Conservation (phyloP, 192 early-diverging fungal genomes). For the Endogone sp. region DNA sequence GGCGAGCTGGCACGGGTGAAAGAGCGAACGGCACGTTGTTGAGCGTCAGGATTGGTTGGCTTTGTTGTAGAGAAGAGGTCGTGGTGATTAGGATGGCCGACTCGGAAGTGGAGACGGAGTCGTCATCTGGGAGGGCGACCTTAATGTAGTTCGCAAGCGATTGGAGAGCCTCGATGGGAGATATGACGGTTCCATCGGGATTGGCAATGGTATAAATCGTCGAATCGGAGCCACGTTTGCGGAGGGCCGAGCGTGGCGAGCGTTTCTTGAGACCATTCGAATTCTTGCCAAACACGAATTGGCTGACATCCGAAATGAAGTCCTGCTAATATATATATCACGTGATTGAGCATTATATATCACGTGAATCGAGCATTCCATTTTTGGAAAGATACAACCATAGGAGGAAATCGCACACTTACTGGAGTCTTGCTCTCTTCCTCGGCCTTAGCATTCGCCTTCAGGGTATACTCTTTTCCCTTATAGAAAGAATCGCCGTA, state of each 20-base stretch:
- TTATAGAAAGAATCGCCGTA: slow-evolving; percentile 67
- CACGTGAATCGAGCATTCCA: too few species aligned
- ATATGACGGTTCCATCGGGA: slow-evolving; percentile 23
- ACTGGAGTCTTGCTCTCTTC: not conserved
- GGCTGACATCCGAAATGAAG: not conserved
- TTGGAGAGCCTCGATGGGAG: slow-evolving; percentile 61
- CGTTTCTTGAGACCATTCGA: not conserved
- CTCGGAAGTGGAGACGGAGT: slow-evolving; percentile 10
- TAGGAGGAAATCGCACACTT: not conserved
- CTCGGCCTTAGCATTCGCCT: slow-evolving; percentile 3
- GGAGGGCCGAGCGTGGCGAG: too few species aligned
- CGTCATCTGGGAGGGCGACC: slow-evolving; percentile 41
- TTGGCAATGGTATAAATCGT: not conserved
- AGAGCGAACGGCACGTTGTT: slow-evolving; percentile 50
- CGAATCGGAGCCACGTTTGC: not conserved
- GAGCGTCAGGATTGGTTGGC: slow-evolving; percentile 33
- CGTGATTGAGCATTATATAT: too few species aligned
- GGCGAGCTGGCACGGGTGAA: slow-evolving; percentile 51
- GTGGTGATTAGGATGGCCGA: slow-evolving; percentile 20
- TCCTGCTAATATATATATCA: too few species aligned
- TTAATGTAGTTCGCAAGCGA: slow-evolving; percentile 59
- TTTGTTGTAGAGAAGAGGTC: slow-evolving; percentile 25
- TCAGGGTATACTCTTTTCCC: slow-evolving; percentile 7
- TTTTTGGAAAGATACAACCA: too few species aligned
- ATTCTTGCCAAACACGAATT: not conserved